phyloP scores from a whole-genome alignment of 2,329 filamentous ascomycete genomes.

The Exophiala phaeomuriformis region DNA sequence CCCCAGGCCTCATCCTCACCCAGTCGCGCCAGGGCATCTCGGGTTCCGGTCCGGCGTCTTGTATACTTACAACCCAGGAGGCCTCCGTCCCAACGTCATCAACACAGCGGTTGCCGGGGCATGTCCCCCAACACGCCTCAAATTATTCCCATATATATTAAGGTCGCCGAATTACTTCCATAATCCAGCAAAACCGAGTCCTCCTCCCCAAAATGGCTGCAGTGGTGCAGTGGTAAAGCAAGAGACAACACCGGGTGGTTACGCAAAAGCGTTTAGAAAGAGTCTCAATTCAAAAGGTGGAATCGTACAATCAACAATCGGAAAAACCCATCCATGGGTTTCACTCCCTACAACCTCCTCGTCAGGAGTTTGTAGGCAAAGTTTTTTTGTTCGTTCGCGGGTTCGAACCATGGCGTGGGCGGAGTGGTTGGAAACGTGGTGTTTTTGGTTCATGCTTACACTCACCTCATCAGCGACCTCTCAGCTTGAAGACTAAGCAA shows the following conservation, averaged over 20 bases:
- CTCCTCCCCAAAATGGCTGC: background rate
- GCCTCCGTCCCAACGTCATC: background rate
- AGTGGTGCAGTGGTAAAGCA: background rate
- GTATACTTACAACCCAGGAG: background rate
- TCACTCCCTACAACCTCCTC: background rate
- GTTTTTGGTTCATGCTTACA: too few species aligned
- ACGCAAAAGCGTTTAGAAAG: slow-evolving; percentile 2
- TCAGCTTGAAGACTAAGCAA: too few species aligned
- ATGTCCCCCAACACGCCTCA: background rate
- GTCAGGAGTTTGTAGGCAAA: background rate
- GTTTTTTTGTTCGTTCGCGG: background rate
- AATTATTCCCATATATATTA: background rate
- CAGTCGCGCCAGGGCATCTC: too few species aligned
- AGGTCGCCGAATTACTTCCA: background rate
- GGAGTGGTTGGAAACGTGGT: too few species aligned
- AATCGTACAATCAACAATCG: background rate
- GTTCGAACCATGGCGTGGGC: too few species aligned
- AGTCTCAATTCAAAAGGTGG: slow-evolving; percentile 1
- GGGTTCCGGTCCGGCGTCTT: too few species aligned
- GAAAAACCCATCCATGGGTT: background rate
- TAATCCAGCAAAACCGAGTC: background rate
- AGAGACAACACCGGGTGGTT: background rate
- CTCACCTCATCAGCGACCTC: too few species aligned
- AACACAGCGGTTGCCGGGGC: background rate
- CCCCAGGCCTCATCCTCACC: too few species aligned